A percentile compares a stretch with the other conserved stretches of the same genome.
Conservation (phyloP, 2,329 filamentous ascomycete species). For the Scedosporium dehoogii region DNA sequence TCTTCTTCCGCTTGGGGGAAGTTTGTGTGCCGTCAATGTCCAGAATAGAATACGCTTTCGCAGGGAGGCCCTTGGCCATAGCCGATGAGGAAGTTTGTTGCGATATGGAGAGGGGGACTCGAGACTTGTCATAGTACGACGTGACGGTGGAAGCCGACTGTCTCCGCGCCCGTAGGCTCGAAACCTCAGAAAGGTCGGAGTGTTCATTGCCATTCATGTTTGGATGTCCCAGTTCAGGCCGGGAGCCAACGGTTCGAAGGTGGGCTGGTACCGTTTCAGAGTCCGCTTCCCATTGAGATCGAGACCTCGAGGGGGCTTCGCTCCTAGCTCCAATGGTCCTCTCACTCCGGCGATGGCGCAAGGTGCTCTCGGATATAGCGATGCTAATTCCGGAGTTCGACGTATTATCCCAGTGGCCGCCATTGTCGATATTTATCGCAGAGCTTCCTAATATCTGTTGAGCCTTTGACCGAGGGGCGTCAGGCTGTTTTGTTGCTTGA, state of each 20-base stretch:
- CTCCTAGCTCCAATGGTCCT: not conserved
- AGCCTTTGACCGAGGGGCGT: constrained; percentile 35
- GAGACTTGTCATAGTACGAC: constrained; percentile 47
- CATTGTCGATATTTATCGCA: constrained; percentile 29
- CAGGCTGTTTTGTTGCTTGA: constrained; percentile 8
- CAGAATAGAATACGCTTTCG: constrained; percentile 35
- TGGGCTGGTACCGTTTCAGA: constrained; percentile 33
- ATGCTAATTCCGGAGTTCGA: constrained; percentile 36
- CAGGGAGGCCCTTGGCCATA: constrained; percentile 45
- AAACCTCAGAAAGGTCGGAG: constrained; percentile 27
- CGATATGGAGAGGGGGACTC: constrained; percentile 45
- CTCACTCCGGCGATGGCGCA: constrained; percentile 21
- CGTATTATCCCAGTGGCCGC: constrained; percentile 29
- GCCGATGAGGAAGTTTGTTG: constrained; percentile 49
- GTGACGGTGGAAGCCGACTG: constrained; percentile 45
- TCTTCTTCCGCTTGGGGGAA: constrained; percentile 23
- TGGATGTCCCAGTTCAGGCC: constrained; percentile 13
- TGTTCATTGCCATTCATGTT: constrained; percentile 7
- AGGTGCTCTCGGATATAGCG: constrained; percentile 30
- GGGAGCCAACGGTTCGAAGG: constrained; percentile 12
- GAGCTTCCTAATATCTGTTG: constrained; percentile 39
- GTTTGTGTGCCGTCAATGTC: constrained; percentile 30
- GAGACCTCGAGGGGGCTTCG: constrained; percentile 11
- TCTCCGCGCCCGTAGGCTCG: constrained; percentile 33
- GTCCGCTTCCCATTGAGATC: constrained; percentile 32